These are phyloP conservation scores for Pterocarpus santalinus DNA, from an alignment of 306 rosid species.

Conservation along the genomic window DNA sequence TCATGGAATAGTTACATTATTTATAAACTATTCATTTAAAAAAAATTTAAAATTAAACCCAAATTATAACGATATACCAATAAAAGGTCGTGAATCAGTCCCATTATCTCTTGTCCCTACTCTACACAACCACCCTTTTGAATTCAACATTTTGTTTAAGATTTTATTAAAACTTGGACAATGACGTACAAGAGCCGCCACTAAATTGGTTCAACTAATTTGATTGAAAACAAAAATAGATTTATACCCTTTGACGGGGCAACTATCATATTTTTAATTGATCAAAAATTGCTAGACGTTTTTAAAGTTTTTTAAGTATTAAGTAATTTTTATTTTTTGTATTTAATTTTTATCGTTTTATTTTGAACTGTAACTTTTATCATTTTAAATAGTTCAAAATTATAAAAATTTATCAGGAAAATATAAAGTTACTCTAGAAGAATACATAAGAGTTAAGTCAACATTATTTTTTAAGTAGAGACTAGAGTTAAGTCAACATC, in stretches of 20 bases:
- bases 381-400: not conserved
- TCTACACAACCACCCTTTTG: not conserved
- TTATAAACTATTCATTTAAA: no score
- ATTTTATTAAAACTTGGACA: not conserved
- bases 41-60: no score
- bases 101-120: not conserved
- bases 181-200: conserved; percentile 3
- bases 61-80: no score
- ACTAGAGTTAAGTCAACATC: not conserved
- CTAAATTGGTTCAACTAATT: conserved; percentile 13
- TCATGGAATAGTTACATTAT: no score
- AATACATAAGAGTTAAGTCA: not conserved
- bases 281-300: no score
- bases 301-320: no score
- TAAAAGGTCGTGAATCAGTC: no score
- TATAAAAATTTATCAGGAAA: not conserved
- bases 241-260: no score
- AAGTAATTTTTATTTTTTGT: no score
- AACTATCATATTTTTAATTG: no score
- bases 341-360: not conserved
- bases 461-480: not conserved
- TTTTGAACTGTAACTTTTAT: not conserved
- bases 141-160: not conserved
- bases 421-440: not conserved
- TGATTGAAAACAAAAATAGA: not conserved